Evolutionary conservation across 1,139 yeast genomes (phyloP).

Genomic region (Hyphopichia khmerensis): DNA sequence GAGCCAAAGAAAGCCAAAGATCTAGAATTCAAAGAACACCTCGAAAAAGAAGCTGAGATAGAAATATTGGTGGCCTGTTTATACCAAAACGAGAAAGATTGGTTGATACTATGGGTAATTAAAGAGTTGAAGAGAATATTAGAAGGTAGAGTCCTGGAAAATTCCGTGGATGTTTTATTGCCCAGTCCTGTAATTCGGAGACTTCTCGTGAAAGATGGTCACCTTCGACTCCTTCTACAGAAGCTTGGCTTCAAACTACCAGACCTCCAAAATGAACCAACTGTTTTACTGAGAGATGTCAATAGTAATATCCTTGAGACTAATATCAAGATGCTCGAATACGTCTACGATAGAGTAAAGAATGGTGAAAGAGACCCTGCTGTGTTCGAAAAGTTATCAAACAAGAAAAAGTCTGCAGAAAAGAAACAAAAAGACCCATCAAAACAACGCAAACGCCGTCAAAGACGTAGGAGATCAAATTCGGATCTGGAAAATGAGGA

Average conservation of each 20-base stretch:
- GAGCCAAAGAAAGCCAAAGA: slow-evolving; percentile 15
- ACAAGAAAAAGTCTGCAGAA: slow-evolving; percentile 6
- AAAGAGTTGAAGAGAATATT: slow-evolving; percentile 34
- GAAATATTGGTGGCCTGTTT: slow-evolving; percentile 44
- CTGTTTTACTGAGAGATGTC: slow-evolving; percentile 1
- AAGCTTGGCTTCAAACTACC: slow-evolving; percentile 41
- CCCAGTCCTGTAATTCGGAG: slow-evolving; percentile 20
- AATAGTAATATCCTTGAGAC: neutral
- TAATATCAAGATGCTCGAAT: neutral
- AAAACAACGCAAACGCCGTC: slow-evolving; percentile 2
- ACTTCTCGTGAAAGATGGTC: slow-evolving; percentile 35
- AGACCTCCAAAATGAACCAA: slow-evolving; percentile 3
- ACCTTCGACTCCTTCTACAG: slow-evolving; percentile 31
- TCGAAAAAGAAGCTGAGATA: slow-evolving; percentile 1
- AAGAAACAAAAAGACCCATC: slow-evolving; percentile 3
- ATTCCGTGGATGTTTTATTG: slow-evolving; percentile 13
- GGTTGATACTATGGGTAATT: slow-evolving; percentile 43
- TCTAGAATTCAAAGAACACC: slow-evolving; percentile 7
- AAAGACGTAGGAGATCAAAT: slow-evolving; percentile 6
- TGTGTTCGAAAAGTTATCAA: slow-evolving; percentile 12
- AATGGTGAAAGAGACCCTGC: slow-evolving; percentile 1
- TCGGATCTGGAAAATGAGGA: slow-evolving; percentile 14
- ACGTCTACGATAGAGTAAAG: neutral
- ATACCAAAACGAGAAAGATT: slow-evolving; percentile 42
- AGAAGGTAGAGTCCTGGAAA: slow-evolving; percentile 19